Percentiles rank a stretch among this genome's conserved stretches.
These are phyloP conservation scores for Coemansia sp. DNA, from an alignment of 192 early-diverging fungal genomes.

Conservation along the genomic window DNA sequence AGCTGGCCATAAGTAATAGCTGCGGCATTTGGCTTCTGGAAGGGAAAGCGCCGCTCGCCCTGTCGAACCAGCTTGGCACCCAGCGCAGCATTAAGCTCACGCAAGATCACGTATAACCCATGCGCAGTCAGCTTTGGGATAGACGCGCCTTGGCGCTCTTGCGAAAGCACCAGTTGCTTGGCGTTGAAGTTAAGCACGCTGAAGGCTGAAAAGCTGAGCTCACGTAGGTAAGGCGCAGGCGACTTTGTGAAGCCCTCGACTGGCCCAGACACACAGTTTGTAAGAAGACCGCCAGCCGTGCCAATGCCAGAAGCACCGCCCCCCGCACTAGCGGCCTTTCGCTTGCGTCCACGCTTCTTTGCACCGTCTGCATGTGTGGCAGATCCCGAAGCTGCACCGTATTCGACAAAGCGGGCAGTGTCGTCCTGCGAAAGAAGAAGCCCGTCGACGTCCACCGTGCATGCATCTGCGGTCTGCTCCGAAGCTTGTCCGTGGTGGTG, in stretches of 20 bases:
- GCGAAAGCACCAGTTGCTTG: background rate
- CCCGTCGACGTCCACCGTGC: slow-evolving; percentile 32
- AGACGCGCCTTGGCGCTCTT: background rate
- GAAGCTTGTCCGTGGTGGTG: background rate
- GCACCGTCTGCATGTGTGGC: background rate
- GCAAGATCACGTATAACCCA: slow-evolving; percentile 28
- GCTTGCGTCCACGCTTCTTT: slow-evolving; percentile 32
- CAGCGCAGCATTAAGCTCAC: slow-evolving; percentile 28
- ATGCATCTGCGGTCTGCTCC: background rate
- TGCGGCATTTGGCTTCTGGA: background rate
- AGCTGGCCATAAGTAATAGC: slow-evolving; percentile 4
- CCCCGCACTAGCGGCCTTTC: slow-evolving; percentile 11
- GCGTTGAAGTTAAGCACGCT: slow-evolving; percentile 13
- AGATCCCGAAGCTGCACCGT: background rate
- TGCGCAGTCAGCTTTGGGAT: slow-evolving; percentile 17
- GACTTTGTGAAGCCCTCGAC: slow-evolving; percentile 21
- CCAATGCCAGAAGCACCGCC: background rate
- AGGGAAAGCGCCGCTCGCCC: slow-evolving; percentile 24
- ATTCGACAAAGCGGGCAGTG: slow-evolving; percentile 29
- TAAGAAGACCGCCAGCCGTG: background rate
- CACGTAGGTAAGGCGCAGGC: slow-evolving; percentile 30
- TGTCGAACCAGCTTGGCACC: slow-evolving; percentile 35
- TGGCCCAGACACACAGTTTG: background rate
- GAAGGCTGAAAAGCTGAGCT: slow-evolving; percentile 48
- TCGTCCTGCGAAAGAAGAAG: slow-evolving; percentile 47